Percentiles rank a stretch among this genome's conserved stretches.
phyloP scores from a whole-genome alignment of 345 rosid species.

The Syzygium oleosum region DNA sequence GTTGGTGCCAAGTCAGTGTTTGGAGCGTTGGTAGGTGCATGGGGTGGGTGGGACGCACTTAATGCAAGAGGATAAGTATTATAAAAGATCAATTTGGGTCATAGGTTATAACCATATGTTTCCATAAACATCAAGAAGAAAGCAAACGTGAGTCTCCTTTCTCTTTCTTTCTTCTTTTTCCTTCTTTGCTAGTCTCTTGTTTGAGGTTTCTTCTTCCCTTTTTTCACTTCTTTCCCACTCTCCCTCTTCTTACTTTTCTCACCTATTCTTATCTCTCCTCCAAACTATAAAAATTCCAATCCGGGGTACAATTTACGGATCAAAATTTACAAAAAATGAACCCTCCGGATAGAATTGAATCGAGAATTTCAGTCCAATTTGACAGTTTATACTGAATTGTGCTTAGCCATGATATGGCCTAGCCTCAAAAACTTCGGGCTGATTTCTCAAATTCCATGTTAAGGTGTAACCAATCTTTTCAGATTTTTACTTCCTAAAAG shows the following conservation, averaged over 20 bases:
- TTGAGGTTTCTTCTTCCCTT: not conserved
- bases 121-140: not conserved
- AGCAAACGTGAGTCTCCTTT: not conserved
- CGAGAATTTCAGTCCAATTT: fast-evolving
- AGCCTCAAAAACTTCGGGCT: not conserved
- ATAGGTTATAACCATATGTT: not conserved
- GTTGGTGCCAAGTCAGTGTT: not conserved
- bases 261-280: not conserved
- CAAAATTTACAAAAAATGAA: not conserved
- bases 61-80: not conserved
- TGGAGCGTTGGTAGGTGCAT: not conserved
- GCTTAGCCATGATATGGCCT: not conserved
- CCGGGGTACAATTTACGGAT: not conserved
- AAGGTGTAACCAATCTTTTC: not conserved
- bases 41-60: not conserved
- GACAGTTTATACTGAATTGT: not conserved
- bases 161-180: not conserved
- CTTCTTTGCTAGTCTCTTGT: not conserved
- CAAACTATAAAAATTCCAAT: not conserved
- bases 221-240: not conserved
- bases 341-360: not conserved
- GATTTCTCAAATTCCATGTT: not conserved
- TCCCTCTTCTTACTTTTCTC: not conserved
- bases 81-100: not conserved
- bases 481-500: too few relatives aligned